Evolutionary conservation across 2,329 filamentous ascomycete genomes (phyloP).

Genomic region (Xylaria sp.): DNA sequence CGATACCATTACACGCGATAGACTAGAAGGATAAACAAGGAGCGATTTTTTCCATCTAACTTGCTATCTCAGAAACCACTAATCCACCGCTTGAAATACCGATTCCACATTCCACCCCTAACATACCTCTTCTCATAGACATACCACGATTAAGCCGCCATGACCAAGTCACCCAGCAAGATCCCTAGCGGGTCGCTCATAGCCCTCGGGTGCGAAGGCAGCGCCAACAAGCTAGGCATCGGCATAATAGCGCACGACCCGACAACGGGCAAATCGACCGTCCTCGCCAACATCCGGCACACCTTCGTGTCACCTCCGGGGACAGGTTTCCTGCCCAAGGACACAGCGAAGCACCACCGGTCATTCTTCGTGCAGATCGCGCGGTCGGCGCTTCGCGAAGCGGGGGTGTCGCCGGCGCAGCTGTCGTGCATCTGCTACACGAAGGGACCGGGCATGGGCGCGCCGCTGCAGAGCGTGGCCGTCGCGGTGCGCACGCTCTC

Average conservation of each 20-base stretch:
- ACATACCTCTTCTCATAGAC: background rate
- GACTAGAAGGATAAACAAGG: background rate
- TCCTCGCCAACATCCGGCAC: conserved; percentile 93
- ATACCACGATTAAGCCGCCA: background rate
- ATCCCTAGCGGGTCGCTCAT: conserved; percentile 46
- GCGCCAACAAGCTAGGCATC: conserved; percentile 96
- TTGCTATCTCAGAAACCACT: background rate
- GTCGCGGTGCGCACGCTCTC: conserved; percentile 81
- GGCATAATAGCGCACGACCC: conserved; percentile 83
- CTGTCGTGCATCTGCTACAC: conserved; percentile 96
- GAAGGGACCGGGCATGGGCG: conserved; percentile 94
- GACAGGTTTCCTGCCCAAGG: conserved; percentile 93
- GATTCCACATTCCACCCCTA: background rate
- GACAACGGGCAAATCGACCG: conserved; percentile 60
- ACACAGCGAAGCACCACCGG: conserved; percentile 92
- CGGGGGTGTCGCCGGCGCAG: conserved; percentile 64
- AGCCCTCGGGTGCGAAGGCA: conserved; percentile 77
- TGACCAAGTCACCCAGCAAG: background rate
- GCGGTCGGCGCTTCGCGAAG: conserved; percentile 75
- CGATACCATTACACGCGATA: background rate
- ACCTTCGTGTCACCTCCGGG: conserved; percentile 92
- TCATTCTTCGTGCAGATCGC: conserved; percentile 82
- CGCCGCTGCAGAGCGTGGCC: conserved; percentile 84
- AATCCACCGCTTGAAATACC: background rate
- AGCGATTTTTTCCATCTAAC: background rate